These are phyloP conservation scores for Kondoa subrosea DNA, from an alignment of 768 basidiomycete genomes.

Conservation along the genomic window DNA sequence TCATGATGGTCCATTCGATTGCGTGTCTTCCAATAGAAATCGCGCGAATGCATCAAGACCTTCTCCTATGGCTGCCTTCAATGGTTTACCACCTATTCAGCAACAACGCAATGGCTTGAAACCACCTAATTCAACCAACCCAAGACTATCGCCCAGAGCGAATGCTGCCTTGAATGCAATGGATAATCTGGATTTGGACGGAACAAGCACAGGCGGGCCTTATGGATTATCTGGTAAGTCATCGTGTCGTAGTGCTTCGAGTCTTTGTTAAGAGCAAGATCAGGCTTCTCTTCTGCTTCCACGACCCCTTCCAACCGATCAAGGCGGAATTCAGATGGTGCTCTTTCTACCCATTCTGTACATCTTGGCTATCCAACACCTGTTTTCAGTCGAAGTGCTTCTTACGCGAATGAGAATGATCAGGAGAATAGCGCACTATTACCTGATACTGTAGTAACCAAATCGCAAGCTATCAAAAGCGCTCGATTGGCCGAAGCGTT, in stretches of 20 bases:
- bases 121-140: no score
- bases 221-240: not conserved
- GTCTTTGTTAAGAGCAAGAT: no score
- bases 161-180: slow-evolving; percentile 5
- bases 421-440: not conserved
- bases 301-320: not conserved
- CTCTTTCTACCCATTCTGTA: not conserved
- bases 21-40: not conserved
- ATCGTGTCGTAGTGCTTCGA: no score
- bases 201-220: not conserved
- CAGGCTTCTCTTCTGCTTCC: not conserved
- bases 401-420: not conserved
- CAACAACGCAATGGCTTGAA: not conserved
- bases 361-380: slow-evolving; percentile 7
- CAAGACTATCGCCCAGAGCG: not conserved
- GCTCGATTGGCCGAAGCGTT: slow-evolving; percentile 6
- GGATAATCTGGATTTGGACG: not conserved
- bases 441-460: not conserved
- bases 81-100: not conserved
- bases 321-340: slow-evolving; percentile 4
- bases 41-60: not conserved
- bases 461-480: not conserved
- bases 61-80: slow-evolving; percentile 3
- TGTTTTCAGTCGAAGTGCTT: not conserved
- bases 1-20: slow-evolving; percentile 2